A percentile compares a stretch with the other conserved stretches of the same genome.
These are phyloP conservation scores for Carex myosuroides DNA, from an alignment of 176 grass and related monocot species.

Conservation along the genomic window DNA sequence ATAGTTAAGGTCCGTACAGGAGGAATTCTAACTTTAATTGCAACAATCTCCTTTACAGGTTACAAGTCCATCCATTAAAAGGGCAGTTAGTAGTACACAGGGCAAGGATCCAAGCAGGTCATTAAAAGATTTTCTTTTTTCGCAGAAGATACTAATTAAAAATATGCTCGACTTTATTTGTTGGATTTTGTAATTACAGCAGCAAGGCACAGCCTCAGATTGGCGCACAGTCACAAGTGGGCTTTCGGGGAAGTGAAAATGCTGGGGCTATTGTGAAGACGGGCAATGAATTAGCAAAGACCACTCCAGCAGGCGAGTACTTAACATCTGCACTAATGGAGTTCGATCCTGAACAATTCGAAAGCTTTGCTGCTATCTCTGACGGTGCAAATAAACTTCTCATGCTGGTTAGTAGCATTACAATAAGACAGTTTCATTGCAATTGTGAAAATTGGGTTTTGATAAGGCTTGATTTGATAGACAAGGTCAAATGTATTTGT, in stretches of 20 bases:
- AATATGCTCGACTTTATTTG: neutral
- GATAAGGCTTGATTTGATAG: neutral
- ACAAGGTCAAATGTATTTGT: neutral
- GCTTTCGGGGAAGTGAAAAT: constrained; percentile 50
- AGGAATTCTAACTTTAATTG: neutral
- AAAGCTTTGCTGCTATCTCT: constrained; percentile 90
- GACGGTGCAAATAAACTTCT: constrained; percentile 99
- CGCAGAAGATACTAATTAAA: neutral
- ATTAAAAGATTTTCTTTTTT: neutral
- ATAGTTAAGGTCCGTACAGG: neutral
- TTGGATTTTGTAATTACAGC: constrained; percentile 1
- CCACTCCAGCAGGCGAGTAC: constrained; percentile 94
- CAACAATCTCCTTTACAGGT: constrained; percentile 38
- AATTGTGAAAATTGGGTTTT: constrained; percentile 15
- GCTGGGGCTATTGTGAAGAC: constrained; percentile 85
- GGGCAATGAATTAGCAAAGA: constrained; percentile 72
- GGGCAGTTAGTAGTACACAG: constrained; percentile 33
- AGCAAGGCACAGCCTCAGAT: constrained; percentile 5
- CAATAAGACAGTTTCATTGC: constrained; percentile 19
- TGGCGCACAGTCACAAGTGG: neutral
- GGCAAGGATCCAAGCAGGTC: constrained; percentile 64
- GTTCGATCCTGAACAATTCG: constrained; percentile 92
- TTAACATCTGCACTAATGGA: constrained; percentile 85
- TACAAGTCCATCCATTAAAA: constrained; percentile 58
- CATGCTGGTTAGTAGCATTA: constrained; percentile 67